Percentiles rank a stretch among this genome's conserved stretches.
These are phyloP conservation scores for bread wheat (Triticum aestivum) DNA, from an alignment of 176 grass and related monocot genomes.

Conservation along the genomic window IWGSC_CS_RefSeq_v2.1 NC_057801.1:412447568-412448067, in stretches of 20 bases:
- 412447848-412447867: conserved; percentile 1
- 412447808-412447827: not conserved
- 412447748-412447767: not conserved
- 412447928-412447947: not conserved
- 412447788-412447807: not conserved
- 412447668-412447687: not conserved
- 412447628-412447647: not conserved
- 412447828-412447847: not conserved
- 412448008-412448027: conserved; percentile 57
- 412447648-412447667: not conserved
- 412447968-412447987: conserved; percentile 76
- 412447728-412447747: not conserved
- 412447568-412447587: not conserved
- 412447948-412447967: conserved; percentile 59
- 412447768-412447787: not conserved
- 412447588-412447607: not conserved
- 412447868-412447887: not conserved
- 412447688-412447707: not conserved
- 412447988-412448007: conserved; percentile 78
- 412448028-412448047: conserved; percentile 15
- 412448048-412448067: not conserved
- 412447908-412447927: not conserved
- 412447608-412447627: not conserved
- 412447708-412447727: not conserved
- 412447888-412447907: not conserved